Percentiles rank a stretch among this genome's conserved stretches.
Evolutionary conservation across 345 rosid species (phyloP).

Genomic region (Melastoma malabathricum): DNA sequence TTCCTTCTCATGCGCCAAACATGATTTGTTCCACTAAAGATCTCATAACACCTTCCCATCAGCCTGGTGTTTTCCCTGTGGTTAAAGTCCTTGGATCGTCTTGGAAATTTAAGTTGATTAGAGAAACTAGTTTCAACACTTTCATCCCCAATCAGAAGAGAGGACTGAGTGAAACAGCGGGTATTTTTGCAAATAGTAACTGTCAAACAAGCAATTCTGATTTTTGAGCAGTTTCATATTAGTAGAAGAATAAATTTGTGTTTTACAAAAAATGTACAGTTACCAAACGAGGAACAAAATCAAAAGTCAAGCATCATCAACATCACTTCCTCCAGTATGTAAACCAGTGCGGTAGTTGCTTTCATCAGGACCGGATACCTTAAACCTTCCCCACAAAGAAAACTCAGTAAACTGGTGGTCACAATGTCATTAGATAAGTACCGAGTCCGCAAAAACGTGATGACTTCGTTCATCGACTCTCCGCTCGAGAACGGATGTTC

Average conservation of each 20-base stretch:
- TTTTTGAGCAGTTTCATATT: conserved; percentile 13
- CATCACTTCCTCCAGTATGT: conserved; percentile 78
- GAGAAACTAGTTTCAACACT: too few species aligned
- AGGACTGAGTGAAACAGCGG: conserved; percentile 16
- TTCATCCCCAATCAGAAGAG: conserved; percentile 2
- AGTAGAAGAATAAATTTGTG: conserved; percentile 11
- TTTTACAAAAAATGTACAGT: conserved; percentile 30
- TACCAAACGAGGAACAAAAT: conserved; percentile 6
- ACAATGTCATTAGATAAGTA: too few species aligned
- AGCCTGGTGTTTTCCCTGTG: too few species aligned
- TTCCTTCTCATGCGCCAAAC: too few species aligned
- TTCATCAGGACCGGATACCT: conserved; percentile 86
- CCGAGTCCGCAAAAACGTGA: neutral
- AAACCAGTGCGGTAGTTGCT: conserved; percentile 61
- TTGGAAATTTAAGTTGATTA: too few species aligned
- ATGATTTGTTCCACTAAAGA: too few species aligned
- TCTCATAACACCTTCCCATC: too few species aligned
- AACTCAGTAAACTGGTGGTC: conserved; percentile 5
- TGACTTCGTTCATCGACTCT: conserved; percentile 21
- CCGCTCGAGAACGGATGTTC: conserved; percentile 55
- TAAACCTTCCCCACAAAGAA: conserved; percentile 50
- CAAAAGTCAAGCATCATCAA: conserved; percentile 57
- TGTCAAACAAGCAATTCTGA: conserved; percentile 9
- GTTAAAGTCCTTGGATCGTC: too few species aligned
- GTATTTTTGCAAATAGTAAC: conserved; percentile 5